Evolutionary conservation across 2,329 filamentous ascomycete genomes (phyloP).

Genomic region (Aureobasidium sp.): DNA sequence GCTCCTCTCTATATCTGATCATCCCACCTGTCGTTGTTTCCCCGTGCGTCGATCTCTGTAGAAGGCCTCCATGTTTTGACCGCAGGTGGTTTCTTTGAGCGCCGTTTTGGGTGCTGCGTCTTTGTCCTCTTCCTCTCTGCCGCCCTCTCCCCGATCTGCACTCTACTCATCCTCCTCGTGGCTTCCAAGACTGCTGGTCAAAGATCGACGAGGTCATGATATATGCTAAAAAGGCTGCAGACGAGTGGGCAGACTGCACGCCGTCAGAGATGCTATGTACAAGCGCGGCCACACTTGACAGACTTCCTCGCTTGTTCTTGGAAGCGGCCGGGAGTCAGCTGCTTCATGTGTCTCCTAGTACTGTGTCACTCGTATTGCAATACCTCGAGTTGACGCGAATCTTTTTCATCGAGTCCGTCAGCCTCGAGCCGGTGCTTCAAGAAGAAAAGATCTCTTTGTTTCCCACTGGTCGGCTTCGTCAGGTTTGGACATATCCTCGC

Average conservation of each 20-base stretch:
- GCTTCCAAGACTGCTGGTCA: not conserved
- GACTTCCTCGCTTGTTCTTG: not conserved
- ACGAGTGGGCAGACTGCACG: not conserved
- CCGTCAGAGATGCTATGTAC: not conserved
- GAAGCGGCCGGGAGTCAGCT: not conserved
- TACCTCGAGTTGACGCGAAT: conserved; percentile 64
- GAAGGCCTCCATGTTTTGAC: no score
- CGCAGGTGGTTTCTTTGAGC: no score
- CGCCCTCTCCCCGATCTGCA: not conserved
- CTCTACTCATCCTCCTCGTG: not conserved
- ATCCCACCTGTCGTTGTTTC: no score
- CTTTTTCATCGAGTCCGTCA: conserved; percentile 17
- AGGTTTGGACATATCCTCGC: no score
- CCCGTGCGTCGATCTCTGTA: no score
- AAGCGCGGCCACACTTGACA: not conserved
- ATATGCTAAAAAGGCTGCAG: not conserved
- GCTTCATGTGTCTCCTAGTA: conserved; percentile 32
- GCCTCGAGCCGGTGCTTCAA: not conserved
- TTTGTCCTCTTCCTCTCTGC: not conserved
- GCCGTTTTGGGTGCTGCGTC: not conserved
- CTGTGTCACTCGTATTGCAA: conserved; percentile 72
- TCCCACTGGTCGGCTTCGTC: no score
- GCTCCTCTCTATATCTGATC: not conserved
- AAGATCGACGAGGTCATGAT: not conserved
- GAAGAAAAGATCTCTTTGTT: not conserved